Conservation (phyloP, 202 grass and related monocot genomes). For the Panicum hallii region DNA sequence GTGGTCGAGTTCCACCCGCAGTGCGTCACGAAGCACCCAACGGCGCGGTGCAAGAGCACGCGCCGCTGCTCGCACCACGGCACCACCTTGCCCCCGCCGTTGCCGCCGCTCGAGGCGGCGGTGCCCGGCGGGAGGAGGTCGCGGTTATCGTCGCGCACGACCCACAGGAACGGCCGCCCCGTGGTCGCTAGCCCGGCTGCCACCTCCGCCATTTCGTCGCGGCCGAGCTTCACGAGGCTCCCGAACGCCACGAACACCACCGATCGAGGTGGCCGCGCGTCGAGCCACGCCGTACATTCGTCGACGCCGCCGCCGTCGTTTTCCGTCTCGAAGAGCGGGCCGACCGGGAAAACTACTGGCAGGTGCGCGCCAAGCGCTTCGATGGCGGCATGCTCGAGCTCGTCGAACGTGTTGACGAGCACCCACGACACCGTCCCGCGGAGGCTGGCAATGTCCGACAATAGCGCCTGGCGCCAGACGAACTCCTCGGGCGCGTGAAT, state of each 20-base stretch:
- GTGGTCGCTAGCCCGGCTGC: slow-evolving; percentile 41
- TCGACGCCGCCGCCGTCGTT: neutral
- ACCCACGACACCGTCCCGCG: slow-evolving; percentile 38
- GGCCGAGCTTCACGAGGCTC: slow-evolving; percentile 44
- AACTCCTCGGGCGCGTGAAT: slow-evolving; percentile 35
- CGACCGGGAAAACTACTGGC: slow-evolving; percentile 34
- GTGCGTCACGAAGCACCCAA: slow-evolving; percentile 75
- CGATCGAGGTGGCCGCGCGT: slow-evolving; percentile 36
- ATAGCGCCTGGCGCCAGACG: slow-evolving; percentile 21
- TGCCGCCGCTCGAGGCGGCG: neutral
- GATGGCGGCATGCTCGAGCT: slow-evolving; percentile 47
- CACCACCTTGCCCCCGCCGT: slow-evolving; percentile 9
- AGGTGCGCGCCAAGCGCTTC: slow-evolving; percentile 13
- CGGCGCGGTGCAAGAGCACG: slow-evolving; percentile 54
- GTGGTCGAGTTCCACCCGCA: slow-evolving; percentile 77
- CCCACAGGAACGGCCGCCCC: slow-evolving; percentile 59
- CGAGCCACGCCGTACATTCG: slow-evolving; percentile 55
- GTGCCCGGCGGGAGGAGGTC: slow-evolving; percentile 16
- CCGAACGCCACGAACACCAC: slow-evolving; percentile 72
- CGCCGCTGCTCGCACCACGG: slow-evolving; percentile 56
- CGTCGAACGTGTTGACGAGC: slow-evolving; percentile 64
- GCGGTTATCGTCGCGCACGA: slow-evolving; percentile 40
- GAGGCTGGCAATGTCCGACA: slow-evolving; percentile 18
- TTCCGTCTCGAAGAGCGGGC: slow-evolving; percentile 43
- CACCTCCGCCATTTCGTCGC: slow-evolving; percentile 39